Conservation (phyloP, 23 red algal genomes). For the Agarophyton chilense region DNA sequence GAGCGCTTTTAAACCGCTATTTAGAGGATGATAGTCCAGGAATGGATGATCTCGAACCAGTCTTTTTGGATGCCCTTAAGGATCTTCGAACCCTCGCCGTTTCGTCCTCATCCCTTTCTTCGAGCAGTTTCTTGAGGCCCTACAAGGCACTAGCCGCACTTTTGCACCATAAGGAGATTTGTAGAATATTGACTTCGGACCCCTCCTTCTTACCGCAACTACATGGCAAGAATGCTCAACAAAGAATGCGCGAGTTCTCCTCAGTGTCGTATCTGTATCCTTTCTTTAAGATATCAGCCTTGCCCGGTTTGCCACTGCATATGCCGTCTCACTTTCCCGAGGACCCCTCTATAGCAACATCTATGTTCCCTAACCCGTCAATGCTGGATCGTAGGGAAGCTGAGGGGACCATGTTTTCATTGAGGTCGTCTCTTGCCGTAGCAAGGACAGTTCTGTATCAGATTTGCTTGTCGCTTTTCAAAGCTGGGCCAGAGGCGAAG, state of each 20-base stretch:
- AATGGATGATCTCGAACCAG: conserved; percentile 46
- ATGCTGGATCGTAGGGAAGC: conserved; percentile 32
- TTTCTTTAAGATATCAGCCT: conserved; percentile 80
- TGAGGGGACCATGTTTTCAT: conserved; percentile 65
- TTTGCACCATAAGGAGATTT: conserved; percentile 57
- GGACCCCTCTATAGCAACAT: conserved; percentile 71
- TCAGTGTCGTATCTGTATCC: conserved; percentile 62
- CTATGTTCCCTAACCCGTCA: conserved; percentile 78
- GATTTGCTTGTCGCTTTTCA: conserved; percentile 73
- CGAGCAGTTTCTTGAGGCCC: conserved; percentile 53
- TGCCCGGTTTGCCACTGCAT: conserved; percentile 67
- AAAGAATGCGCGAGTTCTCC: conserved; percentile 17
- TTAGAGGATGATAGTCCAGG: conserved; percentile 44
- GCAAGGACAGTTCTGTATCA: conserved; percentile 70
- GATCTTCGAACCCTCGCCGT: conserved; percentile 10
- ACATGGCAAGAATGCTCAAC: neutral
- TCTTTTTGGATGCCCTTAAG: conserved; percentile 40
- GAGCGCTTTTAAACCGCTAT: conserved; percentile 39
- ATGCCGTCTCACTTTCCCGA: conserved; percentile 56
- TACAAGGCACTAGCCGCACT: conserved; percentile 56
- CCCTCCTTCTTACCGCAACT: conserved; percentile 48
- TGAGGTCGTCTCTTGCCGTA: conserved; percentile 76
- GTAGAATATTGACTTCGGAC: conserved; percentile 41
- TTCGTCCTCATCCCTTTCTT: conserved; percentile 21
- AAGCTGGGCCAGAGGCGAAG: conserved; percentile 68